Base-by-base conservation (phyloP, 164 flowering plant species). In the Berberis vulgaris region DNA sequence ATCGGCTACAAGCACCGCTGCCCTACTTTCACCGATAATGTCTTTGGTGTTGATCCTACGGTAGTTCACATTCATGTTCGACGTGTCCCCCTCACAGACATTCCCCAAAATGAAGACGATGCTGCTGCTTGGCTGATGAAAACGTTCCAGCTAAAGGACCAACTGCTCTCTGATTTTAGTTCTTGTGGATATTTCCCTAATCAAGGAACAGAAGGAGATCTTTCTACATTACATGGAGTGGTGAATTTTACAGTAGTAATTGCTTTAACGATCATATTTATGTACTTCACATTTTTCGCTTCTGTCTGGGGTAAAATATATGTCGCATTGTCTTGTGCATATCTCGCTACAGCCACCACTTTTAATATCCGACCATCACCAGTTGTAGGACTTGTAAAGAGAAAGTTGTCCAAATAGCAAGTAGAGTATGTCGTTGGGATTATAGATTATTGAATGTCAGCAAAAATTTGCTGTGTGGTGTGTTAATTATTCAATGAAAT, bases 1-100 rank as follows among this genome's bases (percentile, higher is more conserved):
- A 92, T 92, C 49, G 95, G 78, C 11, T 92, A 89, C 84, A 92
- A 86, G 77, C 56, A 79, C 58, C 74, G 74, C 4, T 89, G 86
- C 70, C 98, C 97, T 10, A 67, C 74, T 49, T 80, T 93, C 72
- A 54, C 84, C 80, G 98, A 92, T 79, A 92, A 92, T 69, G 87
- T 83, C 7, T 89, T 79, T 63, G 98, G 98, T 5, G 81, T 87
- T 49, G 82, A 80, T 50, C 98, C 95, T 62, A 75, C 95, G 6
- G 98, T 87, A 72, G 98, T 92, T 69, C 98, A 92, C 70, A 77
- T 89, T 59, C 88, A 92, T 54, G 58, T 89, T 42, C 74, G 77
- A n/a, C 87, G 96, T 4, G 66, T 89, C 49, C 73, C 78, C 7
- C 65, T 80, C 3, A 59, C 61, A 1, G 72, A 77, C 13, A 88